Base-by-base conservation (phyloP, 2,329 filamentous ascomycete species). In the Beauveria pseudobassiana region DNA sequence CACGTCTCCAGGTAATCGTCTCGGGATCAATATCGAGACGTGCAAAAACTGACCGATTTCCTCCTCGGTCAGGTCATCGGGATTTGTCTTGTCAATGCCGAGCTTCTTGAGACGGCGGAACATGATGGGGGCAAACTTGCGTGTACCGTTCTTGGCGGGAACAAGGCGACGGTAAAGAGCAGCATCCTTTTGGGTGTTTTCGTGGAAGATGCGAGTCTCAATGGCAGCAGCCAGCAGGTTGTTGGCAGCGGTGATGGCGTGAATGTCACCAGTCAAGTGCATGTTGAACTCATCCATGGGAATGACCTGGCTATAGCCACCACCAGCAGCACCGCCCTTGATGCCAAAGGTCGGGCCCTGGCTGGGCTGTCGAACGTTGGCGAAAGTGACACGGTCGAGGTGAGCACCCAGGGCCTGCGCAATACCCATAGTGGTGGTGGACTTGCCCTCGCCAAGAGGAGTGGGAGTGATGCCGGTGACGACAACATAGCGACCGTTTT, bases 221-320 rank as follows among this genome's bases (percentile, higher is more conserved):
- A 99, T 96, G 42, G 95, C 95, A 60, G 95, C 95, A 50, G 95
- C 93, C 49, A 99, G 84, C 62, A 99, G 82, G 77, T 99, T 99
- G 83, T 98, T 99, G 43, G 95, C 95, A 30, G 93, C 93, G 59
- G 92, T 92, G 71, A 99, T 95, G 66, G 95, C 95, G 74, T 99
- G 95, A 62, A 99, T 98, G 73, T 99, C 95, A 70, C 95, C 95
- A 61, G 95, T 99, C 70, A 99, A 79, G 75, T 99, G 95, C 72
- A 99, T 80, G 77, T 99, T 99, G 81, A 99, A 99, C 76, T 99
- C 95, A 70, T 99, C 95, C 95, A 99, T 99, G 63, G 95, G 95
- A 69, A 99, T 98, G 71, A 99, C 95, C 75, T 99, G 95, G 75
- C 91, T 96, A 84, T 98, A 99, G 45, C 95, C 95, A 74, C 95